phyloP scores from a whole-genome alignment of 2,329 filamentous ascomycete species.

The Fusarium piperis region DNA sequence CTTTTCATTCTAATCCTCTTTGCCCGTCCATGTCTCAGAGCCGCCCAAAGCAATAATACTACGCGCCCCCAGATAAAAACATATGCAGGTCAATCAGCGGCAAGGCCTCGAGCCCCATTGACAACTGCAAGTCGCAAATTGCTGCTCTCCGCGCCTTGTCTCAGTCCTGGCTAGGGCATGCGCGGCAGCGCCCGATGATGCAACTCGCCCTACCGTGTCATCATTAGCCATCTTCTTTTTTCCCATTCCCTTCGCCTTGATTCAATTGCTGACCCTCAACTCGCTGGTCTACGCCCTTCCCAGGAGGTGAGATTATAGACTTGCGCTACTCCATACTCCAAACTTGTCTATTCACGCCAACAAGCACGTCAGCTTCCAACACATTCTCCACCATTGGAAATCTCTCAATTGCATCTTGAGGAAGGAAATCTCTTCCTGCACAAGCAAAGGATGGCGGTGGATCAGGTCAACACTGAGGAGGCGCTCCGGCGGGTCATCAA shows the following conservation, averaged over 20 bases:
- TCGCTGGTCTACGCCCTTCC: background rate
- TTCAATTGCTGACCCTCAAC: background rate
- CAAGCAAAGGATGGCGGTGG: conserved; percentile 22
- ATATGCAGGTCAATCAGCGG: conserved; percentile 17
- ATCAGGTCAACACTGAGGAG: conserved; percentile 31
- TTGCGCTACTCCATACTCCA: background rate
- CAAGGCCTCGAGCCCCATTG: background rate
- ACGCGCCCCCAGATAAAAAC: background rate
- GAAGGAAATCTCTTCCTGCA: background rate
- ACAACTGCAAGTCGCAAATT: conserved; percentile 26
- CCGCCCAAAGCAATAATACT: background rate
- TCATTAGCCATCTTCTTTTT: background rate
- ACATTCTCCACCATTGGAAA: background rate
- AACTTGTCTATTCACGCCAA: background rate
- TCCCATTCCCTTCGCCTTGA: background rate
- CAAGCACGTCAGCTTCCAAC: background rate
- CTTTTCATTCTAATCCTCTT: background rate
- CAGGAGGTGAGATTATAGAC: background rate
- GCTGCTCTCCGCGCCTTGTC: background rate
- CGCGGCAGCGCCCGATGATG: conserved; percentile 25
- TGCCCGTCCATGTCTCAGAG: background rate
- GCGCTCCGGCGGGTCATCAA: conserved; percentile 53
- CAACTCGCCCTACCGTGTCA: conserved; percentile 24
- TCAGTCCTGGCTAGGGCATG: conserved; percentile 14
- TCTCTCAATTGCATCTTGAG: background rate